A percentile compares a stretch with the other conserved stretches of the same genome.
Evolutionary conservation across 805 yeast species (phyloP).

Genomic region (Metschnikowia corniflorae): DNA sequence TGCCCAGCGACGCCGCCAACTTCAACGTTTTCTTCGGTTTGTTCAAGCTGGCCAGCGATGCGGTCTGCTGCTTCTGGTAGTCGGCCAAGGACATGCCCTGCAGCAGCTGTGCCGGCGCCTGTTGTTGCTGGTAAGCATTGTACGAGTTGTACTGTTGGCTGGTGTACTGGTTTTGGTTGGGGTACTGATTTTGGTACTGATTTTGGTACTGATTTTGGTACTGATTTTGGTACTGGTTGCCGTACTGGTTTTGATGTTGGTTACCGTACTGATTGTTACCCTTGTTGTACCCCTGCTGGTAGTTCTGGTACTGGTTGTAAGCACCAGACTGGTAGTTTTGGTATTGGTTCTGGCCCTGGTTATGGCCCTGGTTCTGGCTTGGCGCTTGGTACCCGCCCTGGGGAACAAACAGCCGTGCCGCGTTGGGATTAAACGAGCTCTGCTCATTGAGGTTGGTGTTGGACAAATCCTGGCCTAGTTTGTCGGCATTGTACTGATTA

Average conservation of each 20-base stretch:
- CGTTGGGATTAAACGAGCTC: slow-evolving; percentile 45
- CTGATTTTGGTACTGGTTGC: slow-evolving; percentile 18
- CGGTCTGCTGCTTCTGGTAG: slow-evolving; percentile 65
- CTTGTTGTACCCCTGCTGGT: slow-evolving; percentile 14
- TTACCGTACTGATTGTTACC: slow-evolving; percentile 23
- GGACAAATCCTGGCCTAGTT: slow-evolving; percentile 43
- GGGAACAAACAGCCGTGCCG: slow-evolving; percentile 49
- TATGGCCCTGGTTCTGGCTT: slow-evolving; percentile 2
- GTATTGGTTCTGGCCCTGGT: slow-evolving; percentile 14
- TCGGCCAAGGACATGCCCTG: slow-evolving; percentile 73
- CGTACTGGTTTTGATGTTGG: slow-evolving; percentile 19
- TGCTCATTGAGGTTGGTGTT: slow-evolving; percentile 35
- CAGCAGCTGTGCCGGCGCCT: slow-evolving; percentile 22
- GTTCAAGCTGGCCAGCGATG: slow-evolving; percentile 37
- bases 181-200: slow-evolving; percentile 20
- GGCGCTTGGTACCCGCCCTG: slow-evolving; percentile 24
- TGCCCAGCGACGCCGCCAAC: slow-evolving; percentile 60
- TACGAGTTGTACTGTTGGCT: slow-evolving; percentile 21
- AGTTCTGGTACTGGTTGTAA: slow-evolving; percentile 13
- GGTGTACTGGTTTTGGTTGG: slow-evolving; percentile 21
- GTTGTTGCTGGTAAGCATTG: slow-evolving; percentile 15
- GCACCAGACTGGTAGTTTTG: slow-evolving; percentile 5
- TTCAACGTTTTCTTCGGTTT: slow-evolving; percentile 68
- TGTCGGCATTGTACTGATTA: slow-evolving; percentile 35
- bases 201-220: slow-evolving; percentile 19